Evolutionary conservation across 1,139 yeast genomes (phyloP).

Genomic region (Geotrichum candidum): DNA sequence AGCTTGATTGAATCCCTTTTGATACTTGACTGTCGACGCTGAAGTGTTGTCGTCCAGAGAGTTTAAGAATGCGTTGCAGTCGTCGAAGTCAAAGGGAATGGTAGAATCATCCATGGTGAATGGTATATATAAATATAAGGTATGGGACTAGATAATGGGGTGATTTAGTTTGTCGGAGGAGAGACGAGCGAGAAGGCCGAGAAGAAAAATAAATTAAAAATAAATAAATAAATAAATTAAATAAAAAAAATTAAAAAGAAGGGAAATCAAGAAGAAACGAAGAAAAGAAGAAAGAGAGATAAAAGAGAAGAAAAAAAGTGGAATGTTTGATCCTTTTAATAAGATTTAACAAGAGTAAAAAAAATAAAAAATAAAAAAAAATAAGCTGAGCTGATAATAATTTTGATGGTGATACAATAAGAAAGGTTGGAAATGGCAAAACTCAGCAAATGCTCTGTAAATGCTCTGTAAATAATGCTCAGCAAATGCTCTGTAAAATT

Average conservation of each 20-base stretch:
- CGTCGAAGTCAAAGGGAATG: conserved; percentile 25
- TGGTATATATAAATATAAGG: not conserved
- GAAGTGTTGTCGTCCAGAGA: conserved; percentile 20
- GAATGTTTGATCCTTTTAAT: conserved; percentile 1
- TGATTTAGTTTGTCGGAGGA: not conserved
- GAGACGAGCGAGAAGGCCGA: not conserved
- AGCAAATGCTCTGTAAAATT: not conserved
- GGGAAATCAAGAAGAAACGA: not conserved
- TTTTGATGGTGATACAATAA: not conserved
- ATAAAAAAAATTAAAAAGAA: not conserved
- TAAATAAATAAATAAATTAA: not conserved
- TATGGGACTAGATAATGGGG: not conserved
- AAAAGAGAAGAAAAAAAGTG: not conserved
- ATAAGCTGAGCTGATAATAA: not conserved
- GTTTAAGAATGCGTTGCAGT: conserved; percentile 25
- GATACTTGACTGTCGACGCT: not conserved
- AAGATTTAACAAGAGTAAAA: not conserved
- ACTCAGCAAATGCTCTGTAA: not conserved
- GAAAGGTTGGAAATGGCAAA: not conserved
- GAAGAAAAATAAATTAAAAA: not conserved
- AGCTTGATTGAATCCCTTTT: not conserved
- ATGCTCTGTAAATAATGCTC: too few species aligned
- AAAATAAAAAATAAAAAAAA: not conserved
- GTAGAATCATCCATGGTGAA: conserved; percentile 20
- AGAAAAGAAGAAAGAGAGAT: not conserved